phyloP scores from a whole-genome alignment of 192 early-diverging fungal genomes.

The Coemansia aciculifera region DNA sequence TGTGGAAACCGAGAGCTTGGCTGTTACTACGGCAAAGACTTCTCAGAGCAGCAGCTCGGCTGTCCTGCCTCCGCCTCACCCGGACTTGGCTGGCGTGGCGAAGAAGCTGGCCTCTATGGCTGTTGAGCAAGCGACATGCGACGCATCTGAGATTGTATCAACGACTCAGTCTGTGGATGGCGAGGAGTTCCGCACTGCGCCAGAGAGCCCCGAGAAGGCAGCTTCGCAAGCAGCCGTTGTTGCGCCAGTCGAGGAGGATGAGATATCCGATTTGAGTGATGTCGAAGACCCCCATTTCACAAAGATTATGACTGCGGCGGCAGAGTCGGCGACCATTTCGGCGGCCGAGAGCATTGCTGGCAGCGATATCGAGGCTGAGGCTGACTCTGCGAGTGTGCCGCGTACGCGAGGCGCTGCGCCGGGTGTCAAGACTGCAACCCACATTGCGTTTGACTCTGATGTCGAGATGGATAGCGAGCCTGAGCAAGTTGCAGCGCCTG shows the following conservation, averaged over 20 bases:
- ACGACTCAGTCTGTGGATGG: constrained; percentile 18
- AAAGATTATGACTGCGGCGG: constrained; percentile 39
- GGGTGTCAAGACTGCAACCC: background rate
- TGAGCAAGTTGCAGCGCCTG: background rate
- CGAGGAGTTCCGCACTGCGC: constrained; percentile 31
- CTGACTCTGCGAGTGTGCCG: background rate
- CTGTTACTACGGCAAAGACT: background rate
- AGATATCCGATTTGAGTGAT: constrained; percentile 53
- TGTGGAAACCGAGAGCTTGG: background rate
- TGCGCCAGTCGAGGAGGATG: constrained; percentile 14
- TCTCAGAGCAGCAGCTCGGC: background rate
- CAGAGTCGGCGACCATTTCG: constrained; percentile 30
- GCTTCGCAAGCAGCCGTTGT: background rate
- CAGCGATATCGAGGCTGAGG: constrained; percentile 14
- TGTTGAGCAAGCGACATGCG: background rate
- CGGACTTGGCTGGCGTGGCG: constrained; percentile 27
- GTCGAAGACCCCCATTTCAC: constrained; percentile 49
- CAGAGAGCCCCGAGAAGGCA: constrained; percentile 31
- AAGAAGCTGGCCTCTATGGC: constrained; percentile 25
- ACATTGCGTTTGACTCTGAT: constrained; percentile 25
- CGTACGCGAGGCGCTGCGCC: background rate
- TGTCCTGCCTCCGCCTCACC: constrained; percentile 24
- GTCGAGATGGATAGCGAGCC: constrained; percentile 18
- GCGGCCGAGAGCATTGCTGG: constrained; percentile 36
- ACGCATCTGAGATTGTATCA: background rate